These are phyloP conservation scores for Chytriomyces sp. DNA, from an alignment of 192 early-diverging fungal genomes.

Conservation along the genomic window DNA sequence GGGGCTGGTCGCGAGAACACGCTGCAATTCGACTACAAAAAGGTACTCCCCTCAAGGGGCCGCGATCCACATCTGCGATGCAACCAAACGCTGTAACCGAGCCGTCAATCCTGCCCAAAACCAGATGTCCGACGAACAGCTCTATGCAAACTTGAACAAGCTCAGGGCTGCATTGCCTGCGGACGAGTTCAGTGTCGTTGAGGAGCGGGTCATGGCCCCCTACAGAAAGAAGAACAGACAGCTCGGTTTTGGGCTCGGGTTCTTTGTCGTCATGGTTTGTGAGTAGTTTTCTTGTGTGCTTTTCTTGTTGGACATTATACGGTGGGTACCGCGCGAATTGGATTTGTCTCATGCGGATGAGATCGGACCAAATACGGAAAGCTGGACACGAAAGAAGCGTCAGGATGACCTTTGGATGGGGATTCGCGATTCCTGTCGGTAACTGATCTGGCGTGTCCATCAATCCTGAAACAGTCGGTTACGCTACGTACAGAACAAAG, in stretches of 20 bases:
- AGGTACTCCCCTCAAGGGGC: neutral
- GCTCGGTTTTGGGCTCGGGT: neutral
- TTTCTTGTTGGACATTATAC: neutral
- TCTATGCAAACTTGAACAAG: neutral
- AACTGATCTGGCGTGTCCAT: too few relatives aligned
- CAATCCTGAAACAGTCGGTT: too few relatives aligned
- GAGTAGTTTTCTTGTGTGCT: neutral
- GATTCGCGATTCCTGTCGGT: neutral
- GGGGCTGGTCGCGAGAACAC: neutral
- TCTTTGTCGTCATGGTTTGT: neutral
- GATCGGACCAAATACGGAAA: too few relatives aligned
- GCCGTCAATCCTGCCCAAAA: neutral
- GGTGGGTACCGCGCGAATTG: too few relatives aligned
- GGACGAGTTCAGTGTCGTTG: neutral
- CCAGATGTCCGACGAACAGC: conserved; percentile 3
- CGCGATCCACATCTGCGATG: neutral
- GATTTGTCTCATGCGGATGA: too few relatives aligned
- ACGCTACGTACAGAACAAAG: conserved; percentile 9
- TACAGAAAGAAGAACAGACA: conserved; percentile 13
- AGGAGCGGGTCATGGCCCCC: conserved; percentile 9
- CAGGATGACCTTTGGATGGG: neutral
- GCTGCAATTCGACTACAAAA: neutral
- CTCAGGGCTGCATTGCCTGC: neutral
- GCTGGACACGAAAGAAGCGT: too few relatives aligned
- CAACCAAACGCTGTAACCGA: neutral